Percentiles rank a stretch among this genome's conserved stretches.
phyloP scores from a whole-genome alignment of 208 protist species.

The Trypanosoma brucei region DNA sequence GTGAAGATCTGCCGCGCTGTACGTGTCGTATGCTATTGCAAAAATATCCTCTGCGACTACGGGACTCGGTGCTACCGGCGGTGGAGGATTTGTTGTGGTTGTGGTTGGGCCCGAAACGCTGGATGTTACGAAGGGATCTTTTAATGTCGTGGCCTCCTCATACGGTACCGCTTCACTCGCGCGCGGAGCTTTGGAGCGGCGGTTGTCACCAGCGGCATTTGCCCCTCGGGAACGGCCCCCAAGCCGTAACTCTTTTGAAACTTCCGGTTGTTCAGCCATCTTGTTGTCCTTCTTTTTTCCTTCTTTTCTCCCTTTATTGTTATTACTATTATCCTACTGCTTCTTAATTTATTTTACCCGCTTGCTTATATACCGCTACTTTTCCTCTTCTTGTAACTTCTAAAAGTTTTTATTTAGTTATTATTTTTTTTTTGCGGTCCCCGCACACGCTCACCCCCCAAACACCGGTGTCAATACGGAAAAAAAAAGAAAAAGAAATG shows the following conservation, averaged over 20 bases:
- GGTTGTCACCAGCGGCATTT: constrained; percentile 2
- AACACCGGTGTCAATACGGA: constrained; percentile 1
- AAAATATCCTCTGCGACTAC: constrained; percentile 32
- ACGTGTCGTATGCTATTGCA: constrained; percentile 47
- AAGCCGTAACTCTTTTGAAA: no score
- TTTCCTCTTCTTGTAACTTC: constrained; percentile 3
- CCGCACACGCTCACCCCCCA: no score
- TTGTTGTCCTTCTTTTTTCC: no score
- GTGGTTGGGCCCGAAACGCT: no score
- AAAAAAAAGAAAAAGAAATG: constrained; percentile 10
- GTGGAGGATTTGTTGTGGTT: not conserved
- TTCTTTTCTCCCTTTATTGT: no score
- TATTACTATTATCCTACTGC: no score
- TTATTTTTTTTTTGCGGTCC: not conserved
- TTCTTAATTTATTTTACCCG: not conserved
- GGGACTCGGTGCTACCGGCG: not conserved
- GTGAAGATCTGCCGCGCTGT: constrained; percentile 51
- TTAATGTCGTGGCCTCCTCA: not conserved
- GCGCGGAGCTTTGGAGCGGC: not conserved
- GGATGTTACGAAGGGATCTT: not conserved
- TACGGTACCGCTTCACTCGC: not conserved
- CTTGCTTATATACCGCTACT: constrained; percentile 9
- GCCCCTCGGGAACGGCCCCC: not conserved
- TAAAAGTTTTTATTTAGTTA: constrained; percentile 1
- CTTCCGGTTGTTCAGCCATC: no score